Evolutionary conservation across 2,329 filamentous ascomycete species (phyloP).

Genomic region (Hymenoscyphus occultus): DNA sequence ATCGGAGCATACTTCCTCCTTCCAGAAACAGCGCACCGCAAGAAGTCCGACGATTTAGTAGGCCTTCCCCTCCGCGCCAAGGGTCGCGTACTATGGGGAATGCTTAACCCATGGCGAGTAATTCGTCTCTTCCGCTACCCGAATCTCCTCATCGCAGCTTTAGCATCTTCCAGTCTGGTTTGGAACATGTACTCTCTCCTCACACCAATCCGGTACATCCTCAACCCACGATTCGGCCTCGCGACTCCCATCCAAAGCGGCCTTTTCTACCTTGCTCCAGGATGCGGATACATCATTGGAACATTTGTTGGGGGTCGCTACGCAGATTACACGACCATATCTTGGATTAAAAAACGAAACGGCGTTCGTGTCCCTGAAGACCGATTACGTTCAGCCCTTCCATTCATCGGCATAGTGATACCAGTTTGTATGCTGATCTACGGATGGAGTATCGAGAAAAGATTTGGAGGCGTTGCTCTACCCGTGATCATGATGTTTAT

Average conservation of each 20-base stretch:
- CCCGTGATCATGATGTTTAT: constrained; percentile 72
- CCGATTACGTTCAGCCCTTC: constrained; percentile 56
- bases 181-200: constrained; percentile 74
- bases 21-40: constrained; percentile 69
- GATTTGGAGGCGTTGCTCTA: constrained; percentile 52
- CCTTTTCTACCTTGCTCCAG: constrained; percentile 72
- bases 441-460: constrained; percentile 56
- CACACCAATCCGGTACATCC: constrained; percentile 67
- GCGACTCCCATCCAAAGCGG: constrained; percentile 64
- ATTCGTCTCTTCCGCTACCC: constrained; percentile 64
- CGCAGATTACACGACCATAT: constrained; percentile 64
- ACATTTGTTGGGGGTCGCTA: constrained; percentile 72
- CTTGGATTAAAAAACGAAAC: constrained; percentile 57
- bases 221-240: constrained; percentile 71
- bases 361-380: constrained; percentile 66
- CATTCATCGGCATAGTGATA: constrained; percentile 55
- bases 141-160: constrained; percentile 61
- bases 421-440: constrained; percentile 66
- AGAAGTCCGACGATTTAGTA: constrained; percentile 58
- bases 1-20: constrained; percentile 63
- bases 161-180: constrained; percentile 61
- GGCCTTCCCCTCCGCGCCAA: constrained; percentile 51
- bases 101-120: constrained; percentile 66
- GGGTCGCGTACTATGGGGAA: constrained; percentile 53
- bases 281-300: constrained; percentile 65